These are phyloP conservation scores for Paracoccidioides lutzii DNA, from an alignment of 2,329 filamentous ascomycete genomes.

Conservation along the genomic window DNA sequence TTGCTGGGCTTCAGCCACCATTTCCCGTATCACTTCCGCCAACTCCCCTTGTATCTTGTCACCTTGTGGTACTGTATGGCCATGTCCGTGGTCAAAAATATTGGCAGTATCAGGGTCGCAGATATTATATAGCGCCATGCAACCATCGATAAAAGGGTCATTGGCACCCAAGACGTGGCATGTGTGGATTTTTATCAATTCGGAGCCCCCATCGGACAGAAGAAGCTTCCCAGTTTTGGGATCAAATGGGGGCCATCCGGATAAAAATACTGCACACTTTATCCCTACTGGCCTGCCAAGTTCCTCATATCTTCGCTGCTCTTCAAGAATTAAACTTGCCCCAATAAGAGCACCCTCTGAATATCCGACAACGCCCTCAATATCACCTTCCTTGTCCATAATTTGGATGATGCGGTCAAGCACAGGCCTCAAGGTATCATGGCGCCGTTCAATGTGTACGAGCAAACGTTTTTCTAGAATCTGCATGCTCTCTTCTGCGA, in stretches of 20 bases:
- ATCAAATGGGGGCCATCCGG: slow-evolving; percentile 2
- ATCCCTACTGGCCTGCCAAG: background rate
- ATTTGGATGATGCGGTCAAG: background rate
- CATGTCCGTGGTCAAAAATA: slow-evolving; percentile 34
- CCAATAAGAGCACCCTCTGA: background rate
- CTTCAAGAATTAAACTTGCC: background rate
- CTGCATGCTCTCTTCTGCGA: background rate
- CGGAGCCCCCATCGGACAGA: slow-evolving; percentile 11
- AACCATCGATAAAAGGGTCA: slow-evolving; percentile 29
- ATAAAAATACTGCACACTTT: slow-evolving; percentile 3
- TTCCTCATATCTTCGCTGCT: background rate
- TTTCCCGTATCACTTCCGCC: slow-evolving; percentile 14
- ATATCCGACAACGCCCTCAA: slow-evolving; percentile 3
- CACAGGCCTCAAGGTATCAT: background rate
- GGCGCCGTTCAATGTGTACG: background rate
- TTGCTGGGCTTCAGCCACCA: background rate
- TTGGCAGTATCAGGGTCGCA: slow-evolving; percentile 31
- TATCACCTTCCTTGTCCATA: slow-evolving; percentile 1
- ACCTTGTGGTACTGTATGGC: slow-evolving; percentile 30
- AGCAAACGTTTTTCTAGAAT: background rate
- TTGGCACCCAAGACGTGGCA: slow-evolving; percentile 23
- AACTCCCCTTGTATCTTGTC: slow-evolving; percentile 24
- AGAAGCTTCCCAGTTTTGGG: slow-evolving; percentile 8
- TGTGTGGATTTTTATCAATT: slow-evolving; percentile 15
- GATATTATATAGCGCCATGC: slow-evolving; percentile 31